Evolutionary conservation across 495 filamentous ascomycete genomes (phyloP).

Genomic region (Trichoderma parareesei): DNA sequence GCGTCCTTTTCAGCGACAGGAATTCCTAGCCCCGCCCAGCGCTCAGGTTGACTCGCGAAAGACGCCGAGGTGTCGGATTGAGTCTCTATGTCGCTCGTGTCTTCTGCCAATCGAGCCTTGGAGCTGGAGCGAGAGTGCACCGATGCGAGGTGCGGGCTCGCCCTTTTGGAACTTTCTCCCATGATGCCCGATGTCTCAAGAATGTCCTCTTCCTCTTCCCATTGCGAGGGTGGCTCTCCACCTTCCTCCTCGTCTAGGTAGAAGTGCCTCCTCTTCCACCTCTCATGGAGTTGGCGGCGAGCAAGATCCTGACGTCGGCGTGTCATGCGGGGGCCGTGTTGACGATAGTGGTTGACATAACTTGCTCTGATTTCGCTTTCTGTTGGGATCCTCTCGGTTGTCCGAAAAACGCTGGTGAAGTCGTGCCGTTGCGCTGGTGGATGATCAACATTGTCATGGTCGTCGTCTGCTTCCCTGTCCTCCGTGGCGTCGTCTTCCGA

Average conservation of each 20-base stretch:
- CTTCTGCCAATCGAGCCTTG: conserved; percentile 76
- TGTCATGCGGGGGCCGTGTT: conserved; percentile 11
- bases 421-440: background rate
- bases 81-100: conserved; percentile 61
- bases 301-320: conserved; percentile 24
- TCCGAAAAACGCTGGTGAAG: conserved; percentile 6
- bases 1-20: conserved; percentile 73
- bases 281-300: conserved; percentile 53
- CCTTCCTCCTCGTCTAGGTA: conserved; percentile 79
- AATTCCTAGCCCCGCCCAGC: conserved; percentile 77
- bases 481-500: conserved; percentile 12
- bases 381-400: conserved; percentile 19
- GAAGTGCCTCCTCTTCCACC: conserved; percentile 65
- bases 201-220: conserved; percentile 55
- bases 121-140: conserved; percentile 70
- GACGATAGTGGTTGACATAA: background rate
- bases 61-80: conserved; percentile 74
- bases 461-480: conserved; percentile 18
- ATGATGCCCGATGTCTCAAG: conserved; percentile 31
- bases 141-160: conserved; percentile 42
- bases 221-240: conserved; percentile 52
- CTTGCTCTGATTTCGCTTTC: conserved; percentile 21
- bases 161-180: conserved; percentile 32
- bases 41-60: conserved; percentile 68
- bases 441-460: conserved; percentile 13